Evolutionary conservation across 2,329 filamentous ascomycete genomes (phyloP).

Genomic region (Thyridium curvatum): DNA sequence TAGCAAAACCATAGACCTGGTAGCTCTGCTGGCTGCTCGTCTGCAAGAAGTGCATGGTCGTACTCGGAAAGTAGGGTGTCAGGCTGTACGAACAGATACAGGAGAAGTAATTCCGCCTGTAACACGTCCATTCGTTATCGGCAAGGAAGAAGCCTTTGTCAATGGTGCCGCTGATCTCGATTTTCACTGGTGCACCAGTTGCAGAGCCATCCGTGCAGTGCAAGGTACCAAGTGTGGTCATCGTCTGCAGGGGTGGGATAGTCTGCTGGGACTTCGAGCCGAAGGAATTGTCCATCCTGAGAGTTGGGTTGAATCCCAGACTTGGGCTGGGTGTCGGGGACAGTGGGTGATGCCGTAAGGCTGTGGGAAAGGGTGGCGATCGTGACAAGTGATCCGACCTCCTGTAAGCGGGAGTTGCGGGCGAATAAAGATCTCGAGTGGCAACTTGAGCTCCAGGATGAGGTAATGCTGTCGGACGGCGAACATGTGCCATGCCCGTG

Average conservation of each 20-base stretch:
- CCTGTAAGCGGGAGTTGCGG: constrained; percentile 43
- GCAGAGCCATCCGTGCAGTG: constrained; percentile 48
- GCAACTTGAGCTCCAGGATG: constrained; percentile 42
- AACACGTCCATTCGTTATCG: constrained; percentile 86
- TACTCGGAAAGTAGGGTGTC: constrained; percentile 44
- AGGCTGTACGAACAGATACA: constrained; percentile 75
- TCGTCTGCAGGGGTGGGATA: constrained; percentile 46
- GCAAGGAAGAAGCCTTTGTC: constrained; percentile 84
- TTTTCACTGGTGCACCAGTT: constrained; percentile 47
- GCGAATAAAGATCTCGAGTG: constrained; percentile 47
- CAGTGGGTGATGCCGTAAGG: constrained; percentile 43
- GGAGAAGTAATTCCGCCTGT: constrained; percentile 85
- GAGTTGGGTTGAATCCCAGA: constrained; percentile 31
- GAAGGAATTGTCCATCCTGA: constrained; percentile 46
- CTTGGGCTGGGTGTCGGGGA: constrained; percentile 46
- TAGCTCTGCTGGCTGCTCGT: constrained; percentile 48
- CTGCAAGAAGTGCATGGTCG: constrained; percentile 45
- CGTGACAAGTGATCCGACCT: constrained; percentile 42
- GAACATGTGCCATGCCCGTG: constrained; percentile 52
- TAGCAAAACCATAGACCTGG: constrained; percentile 68
- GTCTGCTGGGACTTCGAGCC: constrained; percentile 30
- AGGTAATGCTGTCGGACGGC: constrained; percentile 45
- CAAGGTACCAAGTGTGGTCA: constrained; percentile 52
- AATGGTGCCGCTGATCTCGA: constrained; percentile 72
- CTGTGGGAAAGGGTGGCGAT: constrained; percentile 43